Conservation (phyloP, 2,329 filamentous ascomycete species). For the Pleomassaria siparia region DNA sequence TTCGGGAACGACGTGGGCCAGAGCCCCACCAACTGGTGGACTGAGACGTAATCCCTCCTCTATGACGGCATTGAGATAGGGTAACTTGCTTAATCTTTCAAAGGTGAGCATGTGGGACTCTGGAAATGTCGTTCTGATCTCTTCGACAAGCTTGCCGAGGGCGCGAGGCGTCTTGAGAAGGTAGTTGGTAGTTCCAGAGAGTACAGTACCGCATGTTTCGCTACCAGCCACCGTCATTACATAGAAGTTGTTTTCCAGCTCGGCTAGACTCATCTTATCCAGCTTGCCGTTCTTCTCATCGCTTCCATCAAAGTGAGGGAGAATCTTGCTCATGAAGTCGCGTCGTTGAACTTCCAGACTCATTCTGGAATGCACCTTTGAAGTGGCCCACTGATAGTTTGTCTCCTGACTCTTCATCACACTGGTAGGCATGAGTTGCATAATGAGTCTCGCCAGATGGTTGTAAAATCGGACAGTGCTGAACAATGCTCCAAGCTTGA, state of each 20-base stretch:
- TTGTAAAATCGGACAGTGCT: background rate
- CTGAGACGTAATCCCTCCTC: slow-evolving; percentile 7
- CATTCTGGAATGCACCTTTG: background rate
- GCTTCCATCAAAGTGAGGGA: too few species aligned
- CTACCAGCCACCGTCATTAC: slow-evolving; percentile 1
- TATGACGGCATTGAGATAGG: slow-evolving; percentile 10
- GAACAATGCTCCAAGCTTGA: background rate
- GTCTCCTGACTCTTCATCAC: background rate
- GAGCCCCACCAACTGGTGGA: background rate
- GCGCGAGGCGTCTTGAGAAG: background rate
- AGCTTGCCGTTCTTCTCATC: background rate
- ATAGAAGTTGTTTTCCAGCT: slow-evolving; percentile 1
- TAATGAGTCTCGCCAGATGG: background rate
- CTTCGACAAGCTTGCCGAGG: background rate
- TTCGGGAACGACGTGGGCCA: slow-evolving; percentile 3
- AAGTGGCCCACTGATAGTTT: background rate
- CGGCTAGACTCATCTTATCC: background rate
- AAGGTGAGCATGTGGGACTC: background rate
- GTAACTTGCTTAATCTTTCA: background rate
- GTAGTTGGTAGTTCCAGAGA: slow-evolving; percentile 2
- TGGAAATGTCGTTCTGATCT: background rate
- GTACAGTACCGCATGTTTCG: slow-evolving; percentile 1
- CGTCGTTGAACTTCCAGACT: slow-evolving; percentile 1
- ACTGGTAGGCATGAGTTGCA: background rate
- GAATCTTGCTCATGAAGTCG: background rate